Evolutionary conservation across 257 asterid species (phyloP).

Genomic region (Solanum stenotomum): DNA sequence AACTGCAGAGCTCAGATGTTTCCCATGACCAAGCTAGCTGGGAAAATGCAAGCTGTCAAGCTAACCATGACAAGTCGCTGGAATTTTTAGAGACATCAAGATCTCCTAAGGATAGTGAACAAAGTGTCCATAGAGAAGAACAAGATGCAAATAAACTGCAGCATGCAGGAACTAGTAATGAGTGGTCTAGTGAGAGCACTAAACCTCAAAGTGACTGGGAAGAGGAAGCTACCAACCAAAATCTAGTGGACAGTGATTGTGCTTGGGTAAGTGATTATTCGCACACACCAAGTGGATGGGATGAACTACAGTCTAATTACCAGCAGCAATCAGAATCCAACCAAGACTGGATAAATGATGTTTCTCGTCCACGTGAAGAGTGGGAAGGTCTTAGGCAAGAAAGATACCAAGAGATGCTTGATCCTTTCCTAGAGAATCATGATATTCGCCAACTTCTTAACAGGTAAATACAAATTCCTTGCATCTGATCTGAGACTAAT

Average conservation of each 20-base stretch:
- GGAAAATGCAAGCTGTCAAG: slow-evolving; percentile 13
- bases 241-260: slow-evolving; percentile 21
- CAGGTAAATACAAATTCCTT: slow-evolving; percentile 33
- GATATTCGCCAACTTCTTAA: slow-evolving; percentile 65
- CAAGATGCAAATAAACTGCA: slow-evolving; percentile 11
- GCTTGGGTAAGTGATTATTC: slow-evolving; percentile 44
- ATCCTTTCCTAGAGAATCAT: slow-evolving; percentile 58
- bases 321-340: slow-evolving; percentile 21
- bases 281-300: slow-evolving; percentile 40
- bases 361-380: slow-evolving; percentile 81
- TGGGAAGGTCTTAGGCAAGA: slow-evolving; percentile 89
- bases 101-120: background rate
- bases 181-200: slow-evolving; percentile 7
- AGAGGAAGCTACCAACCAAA: slow-evolving; percentile 12
- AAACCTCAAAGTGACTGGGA: slow-evolving; percentile 14
- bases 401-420: slow-evolving; percentile 91
- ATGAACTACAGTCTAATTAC: slow-evolving; percentile 35
- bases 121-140: slow-evolving; percentile 1
- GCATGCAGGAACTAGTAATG: slow-evolving; percentile 13
- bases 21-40: slow-evolving; percentile 11
- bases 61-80: background rate
- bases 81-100: slow-evolving; percentile 4
- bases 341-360: slow-evolving; percentile 64
- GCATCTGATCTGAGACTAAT: background rate
- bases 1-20: slow-evolving; percentile 7